These are phyloP conservation scores for Syncephalastrum racemosum DNA, from an alignment of 371 early-diverging fungal genomes.

Conservation along the genomic window DNA sequence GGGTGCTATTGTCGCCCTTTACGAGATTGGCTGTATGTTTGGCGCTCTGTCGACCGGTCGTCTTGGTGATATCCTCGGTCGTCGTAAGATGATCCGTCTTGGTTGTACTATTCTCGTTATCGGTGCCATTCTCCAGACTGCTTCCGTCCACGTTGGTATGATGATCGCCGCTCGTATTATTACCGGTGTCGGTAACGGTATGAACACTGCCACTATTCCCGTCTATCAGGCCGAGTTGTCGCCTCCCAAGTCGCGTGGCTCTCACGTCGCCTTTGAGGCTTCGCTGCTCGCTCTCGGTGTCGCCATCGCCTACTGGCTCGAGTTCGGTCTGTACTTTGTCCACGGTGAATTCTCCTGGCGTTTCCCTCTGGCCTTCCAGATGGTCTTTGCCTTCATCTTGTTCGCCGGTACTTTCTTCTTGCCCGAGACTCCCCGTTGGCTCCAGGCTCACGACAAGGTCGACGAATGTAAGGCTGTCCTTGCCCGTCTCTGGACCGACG, in stretches of 20 bases:
- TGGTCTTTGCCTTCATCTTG: constrained; percentile 43
- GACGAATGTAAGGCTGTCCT: constrained; percentile 41
- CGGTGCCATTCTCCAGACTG: constrained; percentile 36
- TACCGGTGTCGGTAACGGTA: constrained; percentile 50
- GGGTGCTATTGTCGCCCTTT: constrained; percentile 33
- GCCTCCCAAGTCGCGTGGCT: constrained; percentile 44
- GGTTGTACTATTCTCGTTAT: constrained; percentile 33
- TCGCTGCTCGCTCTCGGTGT: constrained; percentile 35
- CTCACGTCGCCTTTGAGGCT: constrained; percentile 42
- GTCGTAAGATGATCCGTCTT: constrained; percentile 33
- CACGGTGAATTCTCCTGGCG: constrained; percentile 41
- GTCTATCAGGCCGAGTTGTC: constrained; percentile 52
- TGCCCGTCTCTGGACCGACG: constrained; percentile 45
- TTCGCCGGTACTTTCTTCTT: constrained; percentile 42
- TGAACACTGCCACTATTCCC: constrained; percentile 50
- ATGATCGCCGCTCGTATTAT: constrained; percentile 48
- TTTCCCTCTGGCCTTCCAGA: constrained; percentile 48
- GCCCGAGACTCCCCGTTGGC: constrained; percentile 64
- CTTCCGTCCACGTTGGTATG: constrained; percentile 30
- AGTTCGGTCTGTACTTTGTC: constrained; percentile 37
- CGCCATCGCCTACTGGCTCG: constrained; percentile 44
- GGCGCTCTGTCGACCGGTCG: constrained; percentile 29
- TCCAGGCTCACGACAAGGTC: constrained; percentile 44
- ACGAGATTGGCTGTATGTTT: constrained; percentile 35
- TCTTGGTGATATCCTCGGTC: constrained; percentile 35